Percentiles rank a stretch among this genome's conserved stretches.
Conservation (phyloP, 495 filamentous ascomycete genomes). For the Podospora bellae-mahoneyi region DNA sequence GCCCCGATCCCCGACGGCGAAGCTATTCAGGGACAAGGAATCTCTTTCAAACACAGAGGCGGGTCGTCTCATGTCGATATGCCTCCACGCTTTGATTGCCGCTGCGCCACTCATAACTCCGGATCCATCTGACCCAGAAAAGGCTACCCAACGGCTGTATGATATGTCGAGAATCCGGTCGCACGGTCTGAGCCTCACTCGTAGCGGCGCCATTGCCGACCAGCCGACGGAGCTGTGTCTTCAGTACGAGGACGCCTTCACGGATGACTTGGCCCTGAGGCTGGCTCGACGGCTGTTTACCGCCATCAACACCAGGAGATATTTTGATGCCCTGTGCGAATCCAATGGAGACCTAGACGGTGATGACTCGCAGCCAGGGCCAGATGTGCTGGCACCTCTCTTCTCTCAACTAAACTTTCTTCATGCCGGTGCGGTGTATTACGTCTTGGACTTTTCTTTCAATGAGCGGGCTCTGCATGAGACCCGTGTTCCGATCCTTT, state of each 20-base stretch:
- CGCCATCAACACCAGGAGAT: conserved; percentile 47
- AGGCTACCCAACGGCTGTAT: conserved; percentile 39
- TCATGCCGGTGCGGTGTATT: conserved; percentile 36
- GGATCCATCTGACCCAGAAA: conserved; percentile 21
- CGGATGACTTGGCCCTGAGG: conserved; percentile 49
- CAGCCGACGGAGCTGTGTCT: conserved; percentile 46
- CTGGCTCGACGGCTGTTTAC: conserved; percentile 49
- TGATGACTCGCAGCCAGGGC: conserved; percentile 28
- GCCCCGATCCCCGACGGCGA: conserved; percentile 39
- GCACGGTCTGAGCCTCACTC: conserved; percentile 39
- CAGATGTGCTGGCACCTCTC: conserved; percentile 45
- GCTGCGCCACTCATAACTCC: conserved; percentile 41
- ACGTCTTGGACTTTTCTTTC: conserved; percentile 45
- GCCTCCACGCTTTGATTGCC: conserved; percentile 52
- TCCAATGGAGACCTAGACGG: conserved; percentile 18
- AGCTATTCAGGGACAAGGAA: conserved; percentile 36
- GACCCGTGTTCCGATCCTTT: conserved; percentile 49
- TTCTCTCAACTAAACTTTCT: conserved; percentile 49
- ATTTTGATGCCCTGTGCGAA: conserved; percentile 45
- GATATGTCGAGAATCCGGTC: conserved; percentile 54
- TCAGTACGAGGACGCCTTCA: conserved; percentile 55
- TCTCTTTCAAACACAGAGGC: conserved; percentile 44
- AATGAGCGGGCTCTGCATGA: conserved; percentile 48
- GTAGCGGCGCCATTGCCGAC: conserved; percentile 34
- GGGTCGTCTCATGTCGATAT: conserved; percentile 50